Evolutionary conservation across 2,329 filamentous ascomycete species (phyloP).

Genomic region (Fonsecaea pedrosoi): DNA sequence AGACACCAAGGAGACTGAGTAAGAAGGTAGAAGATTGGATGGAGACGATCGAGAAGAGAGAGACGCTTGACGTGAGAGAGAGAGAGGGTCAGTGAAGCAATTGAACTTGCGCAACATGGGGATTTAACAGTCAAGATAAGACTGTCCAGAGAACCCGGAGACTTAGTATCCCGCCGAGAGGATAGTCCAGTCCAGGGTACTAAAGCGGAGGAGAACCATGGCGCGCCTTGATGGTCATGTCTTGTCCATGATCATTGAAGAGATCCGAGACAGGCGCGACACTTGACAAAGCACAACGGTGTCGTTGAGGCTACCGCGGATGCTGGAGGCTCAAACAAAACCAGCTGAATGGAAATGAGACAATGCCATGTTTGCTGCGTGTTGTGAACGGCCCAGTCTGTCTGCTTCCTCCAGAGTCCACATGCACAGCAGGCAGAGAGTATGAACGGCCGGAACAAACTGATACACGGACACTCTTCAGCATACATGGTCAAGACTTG

Average conservation of each 20-base stretch:
- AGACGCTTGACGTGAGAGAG: neutral
- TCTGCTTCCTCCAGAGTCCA: neutral
- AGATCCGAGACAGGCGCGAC: neutral
- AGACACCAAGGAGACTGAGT: neutral
- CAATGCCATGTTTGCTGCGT: neutral
- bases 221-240: neutral
- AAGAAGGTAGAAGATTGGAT: neutral
- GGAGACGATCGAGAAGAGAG: neutral
- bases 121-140: neutral
- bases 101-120: neutral
- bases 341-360: neutral
- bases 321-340: neutral
- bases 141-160: neutral
- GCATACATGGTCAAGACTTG: neutral
- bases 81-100: neutral
- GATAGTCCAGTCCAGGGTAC: neutral
- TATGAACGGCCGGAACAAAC: neutral
- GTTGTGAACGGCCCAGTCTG: neutral
- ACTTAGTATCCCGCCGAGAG: neutral
- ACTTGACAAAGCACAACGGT: neutral
- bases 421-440: neutral
- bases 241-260: neutral
- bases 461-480: neutral
- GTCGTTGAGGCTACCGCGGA: neutral
- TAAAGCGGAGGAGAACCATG: neutral